Evolutionary conservation across 1,284 basidiomycete genomes (phyloP), one percentile per base, ranked within the genome.

Genomic region (Cutaneotrichosporon spelunceum): DNA sequence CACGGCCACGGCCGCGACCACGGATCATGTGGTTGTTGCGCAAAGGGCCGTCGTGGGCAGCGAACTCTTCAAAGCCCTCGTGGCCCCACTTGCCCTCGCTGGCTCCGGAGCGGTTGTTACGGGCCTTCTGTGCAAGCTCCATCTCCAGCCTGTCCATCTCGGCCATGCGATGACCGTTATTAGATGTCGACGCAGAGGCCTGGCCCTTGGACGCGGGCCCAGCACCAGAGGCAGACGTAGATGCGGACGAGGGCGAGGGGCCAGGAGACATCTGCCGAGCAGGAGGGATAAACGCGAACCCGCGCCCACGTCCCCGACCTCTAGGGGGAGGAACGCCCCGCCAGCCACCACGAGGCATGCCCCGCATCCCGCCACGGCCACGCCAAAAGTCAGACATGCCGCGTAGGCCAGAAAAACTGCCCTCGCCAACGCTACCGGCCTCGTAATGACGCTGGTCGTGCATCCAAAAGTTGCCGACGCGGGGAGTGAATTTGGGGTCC

Each of bases 381-480:
- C 87, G 84, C 86, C 88, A 87, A 61, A 84, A 84, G 48, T 86
- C 89, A 66, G 68, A 68, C 71, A 73, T 88, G 82, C 48, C 45
- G 27, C 47, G 53, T 3, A 26, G 55, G 34, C 57, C 57, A 30
- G 36, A 23, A 39, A 52, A 55, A 47, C 53, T 55, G 47, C 86
- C 80, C 86, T 89, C 79, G 86, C 89, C 75, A 87, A 79, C 65
- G 88, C 57, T 44, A 10, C 71, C 73, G 6, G 60, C 52, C 5
- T 68, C 67, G 57, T 68, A 68, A 27, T 69, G 80, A 53, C 91
- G 86, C 75, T 93, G 90, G 74, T 93, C 91, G 72, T 93, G 92
- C 9, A 89, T 87, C 91, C 90, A 94, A 72, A 93, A 94, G 65
- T 88, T 87, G 63, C 91, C 91, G 14, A 92, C 88, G 27, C 86